Evolutionary conservation across 345 rosid genomes (phyloP).

Genomic region (Kernera saxatilis): DNA sequence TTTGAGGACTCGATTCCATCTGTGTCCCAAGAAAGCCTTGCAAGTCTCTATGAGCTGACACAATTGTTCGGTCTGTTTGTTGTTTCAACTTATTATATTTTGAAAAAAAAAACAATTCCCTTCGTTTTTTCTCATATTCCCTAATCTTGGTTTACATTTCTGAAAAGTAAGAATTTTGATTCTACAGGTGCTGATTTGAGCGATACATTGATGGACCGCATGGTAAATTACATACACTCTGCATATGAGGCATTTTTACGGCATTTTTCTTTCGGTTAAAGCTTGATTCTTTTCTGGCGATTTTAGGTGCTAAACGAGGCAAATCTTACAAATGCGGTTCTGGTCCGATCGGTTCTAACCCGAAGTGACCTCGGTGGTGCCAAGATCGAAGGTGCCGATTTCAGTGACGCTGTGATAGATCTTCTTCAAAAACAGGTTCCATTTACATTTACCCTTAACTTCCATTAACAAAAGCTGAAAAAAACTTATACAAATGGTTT

Average conservation of each 20-base stretch:
- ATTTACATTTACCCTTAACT: not conserved
- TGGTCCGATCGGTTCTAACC: conserved; percentile 74
- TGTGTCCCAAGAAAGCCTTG: not conserved
- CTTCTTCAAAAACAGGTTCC: conserved; percentile 81
- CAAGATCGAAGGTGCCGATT: conserved; percentile 84
- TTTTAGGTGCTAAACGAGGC: conserved; percentile 85
- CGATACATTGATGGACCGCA: conserved; percentile 97
- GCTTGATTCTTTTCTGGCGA: not conserved
- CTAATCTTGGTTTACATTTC: not conserved
- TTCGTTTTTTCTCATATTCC: not conserved
- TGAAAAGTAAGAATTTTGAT: not conserved
- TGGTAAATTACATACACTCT: conserved; percentile 40
- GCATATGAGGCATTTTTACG: not conserved
- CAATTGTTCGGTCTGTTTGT: not conserved
- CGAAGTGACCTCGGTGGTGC: conserved; percentile 97
- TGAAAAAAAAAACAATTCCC: not conserved
- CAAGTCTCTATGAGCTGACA: not conserved
- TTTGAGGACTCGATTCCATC: not conserved
- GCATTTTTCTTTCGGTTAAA: not conserved
- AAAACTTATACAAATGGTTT: not conserved
- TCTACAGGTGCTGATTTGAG: conserved; percentile 93
- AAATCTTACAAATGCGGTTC: conserved; percentile 76
- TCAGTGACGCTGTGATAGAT: conserved; percentile 91
- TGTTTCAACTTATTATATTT: not conserved
- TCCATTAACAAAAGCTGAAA: not conserved